Base-by-base conservation (phyloP, 345 rosid species). In the Dipteronia dyeriana region DNA sequence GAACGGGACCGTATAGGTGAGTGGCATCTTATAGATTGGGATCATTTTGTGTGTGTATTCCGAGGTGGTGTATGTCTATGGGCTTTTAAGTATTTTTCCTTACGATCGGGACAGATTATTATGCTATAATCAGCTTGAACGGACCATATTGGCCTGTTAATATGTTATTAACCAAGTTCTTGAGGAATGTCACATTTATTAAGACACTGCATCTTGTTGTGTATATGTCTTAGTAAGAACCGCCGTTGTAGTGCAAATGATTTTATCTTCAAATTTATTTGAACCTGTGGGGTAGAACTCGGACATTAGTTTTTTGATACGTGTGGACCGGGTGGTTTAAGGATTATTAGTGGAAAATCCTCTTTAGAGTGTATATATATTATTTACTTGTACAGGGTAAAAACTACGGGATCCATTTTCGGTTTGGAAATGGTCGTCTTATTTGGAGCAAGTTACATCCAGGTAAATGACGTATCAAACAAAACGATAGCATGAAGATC, bases 401-500 rank as follows among this genome's bases (percentile, higher is more conserved):
- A 26, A 1, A 26, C 26, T 26, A 26, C 1, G 26, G 97, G 85
- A 79, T 90, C 43, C 99, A 96, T 74, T 79, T 96, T 83, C 99
- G 94, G 68, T 75, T 91, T 43, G 98, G 97, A 60, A 90, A 90
- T 81, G 94, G 90, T 81, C n/a, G 90, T 93, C 63, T 79, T 96
- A 71, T 79, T 96, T 74, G 98, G 99, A 75, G 97, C 97, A 49
- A 96, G 81, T 83, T 96, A 96, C 84, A 92, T 96, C 77, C 99
- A 94, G 99, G 99, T 91, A 83, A 71, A 67, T 80, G 29, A 57
- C 77, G 63, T 47, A 74, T 71, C 75, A 14, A 57, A 34, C 47
- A 65, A 54, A 70, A 66, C 19, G 66, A 17, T 66, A 71, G 10
- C 64, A 25, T 29, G 31, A 29, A 29, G 31, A 29, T 26, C 1